These are phyloP conservation scores for Ocimum tenuiflorum DNA, from an alignment of 257 asterid genomes.

Conservation along the genomic window DNA sequence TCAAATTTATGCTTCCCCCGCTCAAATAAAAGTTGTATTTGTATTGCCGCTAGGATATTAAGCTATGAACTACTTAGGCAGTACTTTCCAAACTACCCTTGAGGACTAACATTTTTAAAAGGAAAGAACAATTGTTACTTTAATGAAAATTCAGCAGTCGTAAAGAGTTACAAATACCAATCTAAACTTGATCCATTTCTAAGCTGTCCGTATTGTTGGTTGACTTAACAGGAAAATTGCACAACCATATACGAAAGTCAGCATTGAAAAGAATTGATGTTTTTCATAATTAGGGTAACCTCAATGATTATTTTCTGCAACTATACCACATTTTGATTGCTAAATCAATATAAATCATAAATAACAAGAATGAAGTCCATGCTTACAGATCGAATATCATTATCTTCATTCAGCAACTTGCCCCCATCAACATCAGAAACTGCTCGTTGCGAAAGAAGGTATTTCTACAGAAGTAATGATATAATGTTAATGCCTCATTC, in stretches of 20 bases:
- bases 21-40: not conserved
- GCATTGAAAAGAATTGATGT: not conserved
- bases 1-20: not conserved
- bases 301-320: not conserved
- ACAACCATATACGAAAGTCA: not conserved
- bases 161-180: no score
- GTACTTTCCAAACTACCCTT: not conserved
- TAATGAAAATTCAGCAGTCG: no score
- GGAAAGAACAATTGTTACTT: not conserved
- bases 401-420: slow-evolving; percentile 88
- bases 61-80: not conserved
- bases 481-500: not conserved
- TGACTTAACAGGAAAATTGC: not conserved
- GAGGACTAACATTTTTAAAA: not conserved
- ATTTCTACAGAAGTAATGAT: slow-evolving; percentile 47
- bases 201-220: not conserved
- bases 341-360: slow-evolving; percentile 3
- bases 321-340: not conserved
- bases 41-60: not conserved
- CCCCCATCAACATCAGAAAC: slow-evolving; percentile 83
- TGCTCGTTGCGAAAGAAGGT: slow-evolving; percentile 92
- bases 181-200: not conserved
- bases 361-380: slow-evolving; percentile 18
- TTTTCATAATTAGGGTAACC: not conserved
- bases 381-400: slow-evolving; percentile 87